Percentiles rank a stretch among this genome's conserved stretches.
Conservation (phyloP, 2,329 filamentous ascomycete genomes). For the Aaosphaeria pasadenensis region DNA sequence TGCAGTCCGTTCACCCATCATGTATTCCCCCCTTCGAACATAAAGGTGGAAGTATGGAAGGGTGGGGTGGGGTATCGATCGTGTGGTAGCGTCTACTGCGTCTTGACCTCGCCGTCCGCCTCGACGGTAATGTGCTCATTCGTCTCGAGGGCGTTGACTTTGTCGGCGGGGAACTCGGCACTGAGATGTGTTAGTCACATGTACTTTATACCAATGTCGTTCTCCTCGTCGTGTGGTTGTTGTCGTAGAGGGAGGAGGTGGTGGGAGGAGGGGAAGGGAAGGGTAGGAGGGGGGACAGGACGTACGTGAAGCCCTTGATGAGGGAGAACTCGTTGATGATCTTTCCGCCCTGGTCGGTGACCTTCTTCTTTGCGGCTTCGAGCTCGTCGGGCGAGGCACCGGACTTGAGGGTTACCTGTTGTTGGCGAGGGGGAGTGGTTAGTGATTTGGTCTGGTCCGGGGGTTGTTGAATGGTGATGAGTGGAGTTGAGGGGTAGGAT, state of each 20-base stretch:
- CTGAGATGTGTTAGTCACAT: constrained; percentile 44
- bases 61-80: too few relatives aligned
- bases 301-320: constrained; percentile 92
- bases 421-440: background rate
- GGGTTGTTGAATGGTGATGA: background rate
- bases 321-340: constrained; percentile 81
- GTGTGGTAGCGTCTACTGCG: too few relatives aligned
- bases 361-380: constrained; percentile 71
- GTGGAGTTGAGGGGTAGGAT: background rate
- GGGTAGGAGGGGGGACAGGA: constrained; percentile 12
- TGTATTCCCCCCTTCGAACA: too few relatives aligned
- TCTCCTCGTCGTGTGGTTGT: background rate
- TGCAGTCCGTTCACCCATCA: too few relatives aligned
- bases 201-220: too few relatives aligned
- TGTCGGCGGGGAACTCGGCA: constrained; percentile 68
- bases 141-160: constrained; percentile 62
- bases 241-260: background rate
- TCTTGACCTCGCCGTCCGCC: constrained; percentile 66
- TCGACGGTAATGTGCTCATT: constrained; percentile 79
- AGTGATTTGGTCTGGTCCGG: too few relatives aligned
- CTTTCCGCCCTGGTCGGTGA: constrained; percentile 71
- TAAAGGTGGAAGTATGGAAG: too few relatives aligned
- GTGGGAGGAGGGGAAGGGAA: background rate
- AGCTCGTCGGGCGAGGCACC: constrained; percentile 66
- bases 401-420: constrained; percentile 75